phyloP scores from a whole-genome alignment of 2,329 filamentous ascomycete genomes.

The Diaporthe humulicola region DNA sequence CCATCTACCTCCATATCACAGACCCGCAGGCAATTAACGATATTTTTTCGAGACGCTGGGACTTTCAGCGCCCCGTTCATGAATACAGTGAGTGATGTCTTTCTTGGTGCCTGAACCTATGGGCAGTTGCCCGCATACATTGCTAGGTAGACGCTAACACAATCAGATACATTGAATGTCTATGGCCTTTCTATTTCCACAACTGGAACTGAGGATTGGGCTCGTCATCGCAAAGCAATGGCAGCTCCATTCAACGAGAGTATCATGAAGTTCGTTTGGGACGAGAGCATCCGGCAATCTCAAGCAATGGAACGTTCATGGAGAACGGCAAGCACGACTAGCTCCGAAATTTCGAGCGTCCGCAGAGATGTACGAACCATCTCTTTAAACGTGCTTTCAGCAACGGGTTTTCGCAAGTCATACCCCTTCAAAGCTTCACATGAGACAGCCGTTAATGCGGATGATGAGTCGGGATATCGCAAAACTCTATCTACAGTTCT shows the following conservation, averaged over 20 bases:
- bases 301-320: background rate
- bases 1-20: background rate
- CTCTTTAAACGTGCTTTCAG: constrained; percentile 1
- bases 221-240: constrained; percentile 7
- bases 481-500: constrained; percentile 3
- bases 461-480: constrained; percentile 2
- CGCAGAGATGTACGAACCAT: background rate
- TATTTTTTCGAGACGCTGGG: background rate
- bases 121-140: background rate
- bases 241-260: constrained; percentile 8
- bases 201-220: constrained; percentile 1
- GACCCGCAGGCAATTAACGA: constrained; percentile 1
- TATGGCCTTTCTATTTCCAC: constrained; percentile 6
- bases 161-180: constrained; percentile 9
- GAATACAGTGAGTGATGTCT: background rate
- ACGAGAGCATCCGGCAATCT: background rate
- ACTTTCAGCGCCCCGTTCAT: background rate
- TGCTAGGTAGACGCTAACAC: background rate
- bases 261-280: constrained; percentile 12
- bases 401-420: background rate
- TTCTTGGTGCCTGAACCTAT: no score
- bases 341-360: background rate
- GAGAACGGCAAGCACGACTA: background rate
- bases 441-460: background rate
- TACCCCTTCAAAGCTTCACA: background rate